Conservation (phyloP, 139 green algal genomes). For the Tetradesmus lagerheimii region DNA sequence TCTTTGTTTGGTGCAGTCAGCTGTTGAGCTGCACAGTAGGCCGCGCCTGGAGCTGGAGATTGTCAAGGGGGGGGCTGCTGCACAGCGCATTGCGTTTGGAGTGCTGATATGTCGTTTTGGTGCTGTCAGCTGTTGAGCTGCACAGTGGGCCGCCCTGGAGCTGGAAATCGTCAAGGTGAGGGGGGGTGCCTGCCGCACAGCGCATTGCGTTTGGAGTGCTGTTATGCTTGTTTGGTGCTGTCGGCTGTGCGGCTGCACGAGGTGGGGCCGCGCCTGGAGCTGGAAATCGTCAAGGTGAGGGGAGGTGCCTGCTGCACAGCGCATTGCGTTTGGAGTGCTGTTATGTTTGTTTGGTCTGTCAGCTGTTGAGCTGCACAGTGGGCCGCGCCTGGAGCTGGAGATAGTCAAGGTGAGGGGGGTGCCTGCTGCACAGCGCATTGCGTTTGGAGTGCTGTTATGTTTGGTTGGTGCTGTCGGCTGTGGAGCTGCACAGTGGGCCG, state of each 20-base stretch:
- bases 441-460: no score
- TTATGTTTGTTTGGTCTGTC: no score
- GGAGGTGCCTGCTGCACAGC: no score
- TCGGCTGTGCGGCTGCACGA: constrained; percentile 85
- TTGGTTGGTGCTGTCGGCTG: no score
- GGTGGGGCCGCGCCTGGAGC: constrained; percentile 89
- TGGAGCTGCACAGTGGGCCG: constrained; percentile 91
- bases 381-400: constrained; percentile 91
- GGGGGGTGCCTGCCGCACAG: no score
- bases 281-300: constrained; percentile 93
- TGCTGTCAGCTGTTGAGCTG: constrained; percentile 84
- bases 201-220: no score
- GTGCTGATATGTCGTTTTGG: no score
- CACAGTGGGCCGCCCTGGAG: constrained; percentile 89
- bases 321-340: no score
- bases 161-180: constrained; percentile 93
- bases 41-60: constrained; percentile 92
- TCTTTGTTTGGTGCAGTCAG: no score
- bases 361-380: constrained; percentile 84
- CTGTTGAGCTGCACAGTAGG: constrained; percentile 87
- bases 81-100: no score
- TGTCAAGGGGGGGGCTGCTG: constrained; percentile 85
- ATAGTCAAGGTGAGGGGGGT: constrained; percentile 87
- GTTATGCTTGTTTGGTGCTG: no score
- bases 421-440: no score